Percentiles rank a stretch among this genome's conserved stretches.
Evolutionary conservation across 805 yeast species (phyloP).

Genomic region (Candida gorgasii): DNA sequence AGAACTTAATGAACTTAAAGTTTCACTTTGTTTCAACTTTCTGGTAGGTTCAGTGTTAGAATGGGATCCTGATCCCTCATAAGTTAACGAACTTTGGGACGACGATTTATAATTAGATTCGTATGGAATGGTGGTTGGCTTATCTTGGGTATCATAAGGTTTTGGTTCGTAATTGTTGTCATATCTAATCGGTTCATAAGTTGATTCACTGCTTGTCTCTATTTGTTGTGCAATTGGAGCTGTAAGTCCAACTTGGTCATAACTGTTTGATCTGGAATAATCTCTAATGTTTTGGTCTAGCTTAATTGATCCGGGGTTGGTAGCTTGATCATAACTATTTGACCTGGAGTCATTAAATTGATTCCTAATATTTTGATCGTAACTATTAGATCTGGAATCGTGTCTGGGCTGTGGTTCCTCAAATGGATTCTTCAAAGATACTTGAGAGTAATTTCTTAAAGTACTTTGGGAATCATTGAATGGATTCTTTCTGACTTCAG

Average conservation of each 20-base stretch:
- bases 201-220: no score
- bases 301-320: no score
- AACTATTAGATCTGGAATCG: not conserved
- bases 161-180: not conserved
- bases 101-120: not conserved
- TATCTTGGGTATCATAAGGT: not conserved
- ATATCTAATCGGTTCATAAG: not conserved
- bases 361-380: not conserved
- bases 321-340: no score
- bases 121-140: conserved; percentile 3
- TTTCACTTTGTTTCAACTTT: conserved; percentile 1
- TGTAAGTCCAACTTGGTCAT: no score
- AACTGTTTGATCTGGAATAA: no score
- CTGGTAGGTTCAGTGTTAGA: not conserved
- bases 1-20: conserved; percentile 3
- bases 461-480: conserved; percentile 4
- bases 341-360: conserved; percentile 6
- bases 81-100: conserved; percentile 1
- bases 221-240: no score
- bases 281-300: no score
- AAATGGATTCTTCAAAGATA: conserved; percentile 2
- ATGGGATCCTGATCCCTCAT: not conserved
- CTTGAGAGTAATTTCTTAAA: conserved; percentile 15
- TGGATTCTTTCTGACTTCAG: conserved; percentile 5
- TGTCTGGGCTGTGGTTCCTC: not conserved